Conservation (phyloP, 306 rosid species). For the Malus sieversii region DNA sequence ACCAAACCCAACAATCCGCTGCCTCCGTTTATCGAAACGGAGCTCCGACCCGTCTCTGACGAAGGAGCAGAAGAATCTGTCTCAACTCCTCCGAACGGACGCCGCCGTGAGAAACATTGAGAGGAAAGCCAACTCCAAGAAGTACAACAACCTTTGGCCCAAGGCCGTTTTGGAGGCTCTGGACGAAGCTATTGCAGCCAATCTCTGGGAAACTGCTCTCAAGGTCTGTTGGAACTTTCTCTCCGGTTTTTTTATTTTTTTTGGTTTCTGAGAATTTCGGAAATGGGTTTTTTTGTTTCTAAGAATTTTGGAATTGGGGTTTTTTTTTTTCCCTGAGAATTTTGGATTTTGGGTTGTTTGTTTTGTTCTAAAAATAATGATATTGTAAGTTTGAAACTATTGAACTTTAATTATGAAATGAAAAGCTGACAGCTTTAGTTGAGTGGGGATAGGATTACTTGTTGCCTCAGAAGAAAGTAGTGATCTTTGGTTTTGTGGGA, state of each 20-base stretch:
- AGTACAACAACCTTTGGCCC: conserved; percentile 67
- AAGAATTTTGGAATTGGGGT: too few relatives aligned
- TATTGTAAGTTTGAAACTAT: neutral
- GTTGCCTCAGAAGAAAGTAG: neutral
- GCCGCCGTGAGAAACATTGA: conserved; percentile 64
- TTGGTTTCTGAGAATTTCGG: too few relatives aligned
- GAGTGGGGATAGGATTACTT: neutral
- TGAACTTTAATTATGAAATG: neutral
- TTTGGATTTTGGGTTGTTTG: neutral
- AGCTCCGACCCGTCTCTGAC: conserved; percentile 16
- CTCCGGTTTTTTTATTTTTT: neutral
- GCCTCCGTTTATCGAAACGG: conserved; percentile 33
- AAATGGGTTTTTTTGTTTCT: too few relatives aligned
- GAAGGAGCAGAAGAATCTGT: conserved; percentile 59
- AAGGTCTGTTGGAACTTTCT: conserved; percentile 32
- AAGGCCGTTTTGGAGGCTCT: conserved; percentile 76
- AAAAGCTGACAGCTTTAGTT: neutral
- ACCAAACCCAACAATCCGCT: conserved; percentile 14
- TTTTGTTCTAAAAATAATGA: neutral
- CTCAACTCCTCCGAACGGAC: conserved; percentile 77
- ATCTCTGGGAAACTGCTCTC: conserved; percentile 57
- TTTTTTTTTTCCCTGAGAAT: neutral
- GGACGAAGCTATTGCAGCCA: conserved; percentile 54
- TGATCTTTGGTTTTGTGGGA: too few relatives aligned
- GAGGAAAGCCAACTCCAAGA: conserved; percentile 57